These are phyloP conservation scores for Candida tammaniensis DNA, from an alignment of 805 yeast genomes.

Conservation along the genomic window DNA sequence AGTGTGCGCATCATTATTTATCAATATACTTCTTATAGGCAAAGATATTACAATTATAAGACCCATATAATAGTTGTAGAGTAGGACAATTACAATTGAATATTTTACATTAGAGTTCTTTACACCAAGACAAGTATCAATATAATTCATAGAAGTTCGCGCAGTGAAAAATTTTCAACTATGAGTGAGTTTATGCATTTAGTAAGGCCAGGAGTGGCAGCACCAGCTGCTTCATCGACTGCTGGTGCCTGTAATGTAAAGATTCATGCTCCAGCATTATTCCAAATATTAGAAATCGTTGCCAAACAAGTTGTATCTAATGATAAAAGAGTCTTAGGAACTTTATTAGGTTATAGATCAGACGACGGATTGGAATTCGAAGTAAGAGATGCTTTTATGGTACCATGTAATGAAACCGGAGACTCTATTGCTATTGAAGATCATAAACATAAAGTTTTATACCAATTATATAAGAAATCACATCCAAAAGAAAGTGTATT, in stretches of 20 bases:
- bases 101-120: constrained; percentile 1
- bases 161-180: constrained; percentile 8
- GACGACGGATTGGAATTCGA: constrained; percentile 80
- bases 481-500: constrained; percentile 75
- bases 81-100: not conserved
- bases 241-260: constrained; percentile 52
- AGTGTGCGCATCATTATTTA: too few species aligned
- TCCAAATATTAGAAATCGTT: constrained; percentile 74
- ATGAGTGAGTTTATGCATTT: constrained; percentile 41
- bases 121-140: too few species aligned
- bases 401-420: constrained; percentile 71
- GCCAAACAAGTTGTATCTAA: constrained; percentile 43
- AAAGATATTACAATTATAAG: too few species aligned
- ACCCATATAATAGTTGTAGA: too few species aligned
- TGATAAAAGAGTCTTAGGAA: constrained; percentile 69
- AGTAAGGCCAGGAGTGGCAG: constrained; percentile 49
- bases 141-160: not conserved
- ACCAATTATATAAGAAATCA: constrained; percentile 68
- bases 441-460: constrained; percentile 68
- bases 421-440: constrained; percentile 78
- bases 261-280: constrained; percentile 67
- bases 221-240: constrained; percentile 43
- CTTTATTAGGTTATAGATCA: constrained; percentile 75
- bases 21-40: too few species aligned
- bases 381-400: constrained; percentile 72